Evolutionary conservation across 768 basidiomycete species (phyloP).

Genomic region (Leccinum imitatum): DNA sequence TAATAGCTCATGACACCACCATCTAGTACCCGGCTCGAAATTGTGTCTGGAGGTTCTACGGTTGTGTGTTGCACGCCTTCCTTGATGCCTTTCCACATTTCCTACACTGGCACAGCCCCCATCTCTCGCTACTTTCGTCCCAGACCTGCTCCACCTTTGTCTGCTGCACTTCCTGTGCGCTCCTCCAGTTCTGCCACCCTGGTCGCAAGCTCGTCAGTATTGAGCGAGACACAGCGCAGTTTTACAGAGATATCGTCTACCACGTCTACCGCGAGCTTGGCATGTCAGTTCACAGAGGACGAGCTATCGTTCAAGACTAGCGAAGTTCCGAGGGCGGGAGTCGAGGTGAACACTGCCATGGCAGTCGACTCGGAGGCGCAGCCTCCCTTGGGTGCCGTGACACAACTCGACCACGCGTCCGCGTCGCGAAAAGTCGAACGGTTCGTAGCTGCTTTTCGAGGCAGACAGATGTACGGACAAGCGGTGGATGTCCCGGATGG

Average conservation of each 20-base stretch:
- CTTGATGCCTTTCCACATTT: conserved; percentile 83
- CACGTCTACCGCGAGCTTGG: conserved; percentile 2
- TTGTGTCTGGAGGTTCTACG: conserved; percentile 7
- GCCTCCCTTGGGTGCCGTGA: conserved; percentile 1
- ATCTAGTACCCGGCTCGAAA: conserved; percentile 18
- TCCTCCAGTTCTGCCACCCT: conserved; percentile 18
- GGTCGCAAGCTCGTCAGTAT: conserved; percentile 10
- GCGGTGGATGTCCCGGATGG: conserved; percentile 61
- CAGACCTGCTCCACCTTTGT: conserved; percentile 34
- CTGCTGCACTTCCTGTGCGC: conserved; percentile 5
- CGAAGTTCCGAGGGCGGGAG: not conserved
- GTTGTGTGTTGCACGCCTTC: conserved; percentile 53
- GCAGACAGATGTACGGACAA: conserved; percentile 70
- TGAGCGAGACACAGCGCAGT: conserved; percentile 5
- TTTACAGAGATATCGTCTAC: conserved; percentile 7
- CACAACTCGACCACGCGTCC: not conserved
- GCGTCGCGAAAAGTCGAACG: conserved; percentile 4
- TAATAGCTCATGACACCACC: not conserved
- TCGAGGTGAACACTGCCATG: not conserved
- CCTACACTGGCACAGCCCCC: conserved; percentile 67
- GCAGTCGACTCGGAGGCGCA: conserved; percentile 14
- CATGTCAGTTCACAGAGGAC: not conserved
- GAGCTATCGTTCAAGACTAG: not conserved
- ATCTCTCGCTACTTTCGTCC: conserved; percentile 73
- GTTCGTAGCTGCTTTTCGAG: conserved; percentile 68